Base-by-base conservation (phyloP, 208 protist species). In the Trypanosoma melophagium region DNA sequence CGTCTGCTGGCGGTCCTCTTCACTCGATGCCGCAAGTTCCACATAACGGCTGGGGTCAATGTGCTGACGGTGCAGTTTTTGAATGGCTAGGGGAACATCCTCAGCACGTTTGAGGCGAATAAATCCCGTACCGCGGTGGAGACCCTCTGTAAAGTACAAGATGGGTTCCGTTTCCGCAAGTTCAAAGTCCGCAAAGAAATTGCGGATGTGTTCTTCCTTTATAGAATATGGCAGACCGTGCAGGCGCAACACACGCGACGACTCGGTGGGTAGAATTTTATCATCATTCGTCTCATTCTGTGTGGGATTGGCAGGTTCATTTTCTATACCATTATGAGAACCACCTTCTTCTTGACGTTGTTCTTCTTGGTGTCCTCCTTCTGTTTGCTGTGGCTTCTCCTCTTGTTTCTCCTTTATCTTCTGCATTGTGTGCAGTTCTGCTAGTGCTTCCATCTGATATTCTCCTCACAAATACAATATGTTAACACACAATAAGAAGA, bases 211-310 rank as follows among this genome's bases (percentile, higher is more conserved):
- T 42, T 73, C 55, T 24, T 71, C 63, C 17, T 65, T 77, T 9
- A 78, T 69, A 45, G 67, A 59, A 51, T 80, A 83, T 16, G 83
- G 82, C 2, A 85, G 68, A 3, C 83, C 83, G 28, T 74, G 64
- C 35, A 85, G 57, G 22, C 69, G 73, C 7, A 88, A n/a, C 10
- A 84, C 68, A 3, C 47, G 19, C 9, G 64, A 47, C 7, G 24
- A 49, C n/a, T 53, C 24, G 5, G 44, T 4, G 10, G 17, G 3
- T 55, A 42, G 45, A 19, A 5, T 12, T 14, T 16, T 19, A 42
- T 42, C 12, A 13, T 60, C 55, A 42, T 60, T 44, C 19, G 9
- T 42, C 7, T 60, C 28, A 42, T 60, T 60, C 0, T 55, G 12
- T 21, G 7, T 55, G 7, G 3, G 7, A 55, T 31, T 55, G 2